Percentiles rank a stretch among this genome's conserved stretches.
These are phyloP conservation scores for Castanea mollissima DNA, from an alignment of 306 rosid genomes.

Conservation along the genomic window DNA sequence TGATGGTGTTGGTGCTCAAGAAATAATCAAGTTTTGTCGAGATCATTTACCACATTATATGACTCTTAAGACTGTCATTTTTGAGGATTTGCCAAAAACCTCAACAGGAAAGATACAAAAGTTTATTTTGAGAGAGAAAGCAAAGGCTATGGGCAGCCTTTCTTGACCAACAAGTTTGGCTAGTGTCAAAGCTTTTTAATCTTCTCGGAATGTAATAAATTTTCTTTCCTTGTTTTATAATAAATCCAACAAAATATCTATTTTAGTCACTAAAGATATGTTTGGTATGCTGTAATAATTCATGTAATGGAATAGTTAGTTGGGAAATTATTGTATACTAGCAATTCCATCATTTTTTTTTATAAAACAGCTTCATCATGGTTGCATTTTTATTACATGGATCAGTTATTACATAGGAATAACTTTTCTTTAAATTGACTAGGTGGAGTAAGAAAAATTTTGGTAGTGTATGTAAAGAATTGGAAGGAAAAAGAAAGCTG, in stretches of 20 bases:
- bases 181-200: neutral
- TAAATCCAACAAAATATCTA: neutral
- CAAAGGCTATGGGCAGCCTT: conserved; percentile 60
- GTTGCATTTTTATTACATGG: no score
- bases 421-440: no score
- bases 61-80: conserved; percentile 67
- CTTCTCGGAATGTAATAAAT: neutral
- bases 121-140: conserved; percentile 61
- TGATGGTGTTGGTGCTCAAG: conserved; percentile 29
- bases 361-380: no score
- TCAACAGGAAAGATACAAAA: conserved; percentile 82
- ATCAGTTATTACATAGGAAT: no score
- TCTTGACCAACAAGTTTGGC: conserved; percentile 1
- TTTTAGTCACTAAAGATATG: neutral
- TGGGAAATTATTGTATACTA: no score
- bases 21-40: conserved; percentile 53
- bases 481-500: no score
- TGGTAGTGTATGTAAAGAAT: no score
- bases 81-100: conserved; percentile 64
- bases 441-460: no score
- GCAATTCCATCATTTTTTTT: no score
- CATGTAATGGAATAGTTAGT: no score
- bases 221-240: neutral
- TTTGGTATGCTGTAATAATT: no score
- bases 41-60: conserved; percentile 65